Base-by-base conservation (phyloP, 345 rosid genomes). In the Camelina neglecta region DNA sequence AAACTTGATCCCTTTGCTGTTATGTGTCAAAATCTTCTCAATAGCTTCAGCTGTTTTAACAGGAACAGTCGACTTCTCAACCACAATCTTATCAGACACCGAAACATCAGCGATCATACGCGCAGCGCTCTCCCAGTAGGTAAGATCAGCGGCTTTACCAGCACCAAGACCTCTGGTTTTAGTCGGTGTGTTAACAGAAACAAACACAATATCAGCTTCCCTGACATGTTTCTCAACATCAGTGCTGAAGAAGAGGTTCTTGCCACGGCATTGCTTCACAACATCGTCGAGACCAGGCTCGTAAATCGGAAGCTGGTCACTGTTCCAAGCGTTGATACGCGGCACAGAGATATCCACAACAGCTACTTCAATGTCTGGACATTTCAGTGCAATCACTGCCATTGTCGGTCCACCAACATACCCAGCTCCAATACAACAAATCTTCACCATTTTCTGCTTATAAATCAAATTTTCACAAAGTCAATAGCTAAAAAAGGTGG, bases 41-140 rank as follows among this genome's bases (percentile, higher is more conserved):
- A 92, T 90, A 7, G 97, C 97, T 80, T 92, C 96, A 0, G 96
- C 93, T 3, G 96, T 92, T 79, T 88, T 92, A 36, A 92, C 93
- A 0, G 97, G 97, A 41, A 92, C 97, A 0, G 97, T 92, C 6
- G 97, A 92, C 60, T 92, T 92, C 88, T 92, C 97, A 16, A 92
- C 97, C 23, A 92, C 93, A 35, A 92, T 88, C 75, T 92, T 92
- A 81, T 88, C 75, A 1, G 96, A 88, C 20, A 86, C 88, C 0
- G 97, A 88, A 2, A 90, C 97, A 54, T 92, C 87, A 7, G 93
- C 97, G 48, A 92, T 92, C 90, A 88, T 88, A 31, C 97, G 80
- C 1, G 97, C 97, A 0, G 96, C 97, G 58, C 95, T 92, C 73
- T 92, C 93, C 97, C 97, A 92, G 56, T 92, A 89, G 0, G 96